Conservation (phyloP, 306 rosid species). For the Cotoneaster glaucophyllus region DNA sequence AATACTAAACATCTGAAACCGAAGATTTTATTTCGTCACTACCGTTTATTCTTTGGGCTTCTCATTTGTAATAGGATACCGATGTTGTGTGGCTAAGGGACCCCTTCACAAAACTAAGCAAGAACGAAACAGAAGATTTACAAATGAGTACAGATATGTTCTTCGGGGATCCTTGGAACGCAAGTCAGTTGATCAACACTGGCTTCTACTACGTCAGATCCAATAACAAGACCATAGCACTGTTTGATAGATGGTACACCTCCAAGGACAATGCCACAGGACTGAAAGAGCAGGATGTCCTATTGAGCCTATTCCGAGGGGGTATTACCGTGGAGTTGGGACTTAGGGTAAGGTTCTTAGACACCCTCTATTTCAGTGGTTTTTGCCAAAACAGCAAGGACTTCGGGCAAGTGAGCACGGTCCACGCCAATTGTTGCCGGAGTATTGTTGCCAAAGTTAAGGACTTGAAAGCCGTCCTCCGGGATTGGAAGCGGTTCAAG, state of each 20-base stretch:
- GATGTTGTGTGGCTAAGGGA: constrained; percentile 85
- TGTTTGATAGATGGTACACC: constrained; percentile 60
- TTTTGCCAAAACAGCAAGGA: constrained; percentile 74
- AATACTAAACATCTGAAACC: neutral
- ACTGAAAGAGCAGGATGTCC: constrained; percentile 72
- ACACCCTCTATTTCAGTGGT: constrained; percentile 71
- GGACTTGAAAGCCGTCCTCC: constrained; percentile 37
- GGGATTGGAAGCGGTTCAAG: constrained; percentile 67
- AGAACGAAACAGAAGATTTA: constrained; percentile 44
- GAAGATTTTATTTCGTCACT: neutral
- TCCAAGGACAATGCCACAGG: constrained; percentile 48
- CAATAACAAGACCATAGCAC: constrained; percentile 53
- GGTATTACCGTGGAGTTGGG: constrained; percentile 36
- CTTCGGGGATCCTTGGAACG: constrained; percentile 42
- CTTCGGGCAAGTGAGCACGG: constrained; percentile 40
- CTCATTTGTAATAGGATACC: constrained; percentile 37
- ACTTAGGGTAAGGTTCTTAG: constrained; percentile 57
- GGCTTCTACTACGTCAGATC: constrained; percentile 66
- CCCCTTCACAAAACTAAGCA: constrained; percentile 54
- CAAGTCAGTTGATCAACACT: constrained; percentile 46
- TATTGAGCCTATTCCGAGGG: constrained; percentile 19
- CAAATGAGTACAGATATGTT: constrained; percentile 59
- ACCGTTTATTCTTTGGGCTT: neutral
- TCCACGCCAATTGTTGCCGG: constrained; percentile 81
- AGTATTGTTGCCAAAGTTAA: constrained; percentile 51